phyloP scores from a whole-genome alignment of 495 filamentous ascomycete genomes.

The Pyronema omphalodes region DNA sequence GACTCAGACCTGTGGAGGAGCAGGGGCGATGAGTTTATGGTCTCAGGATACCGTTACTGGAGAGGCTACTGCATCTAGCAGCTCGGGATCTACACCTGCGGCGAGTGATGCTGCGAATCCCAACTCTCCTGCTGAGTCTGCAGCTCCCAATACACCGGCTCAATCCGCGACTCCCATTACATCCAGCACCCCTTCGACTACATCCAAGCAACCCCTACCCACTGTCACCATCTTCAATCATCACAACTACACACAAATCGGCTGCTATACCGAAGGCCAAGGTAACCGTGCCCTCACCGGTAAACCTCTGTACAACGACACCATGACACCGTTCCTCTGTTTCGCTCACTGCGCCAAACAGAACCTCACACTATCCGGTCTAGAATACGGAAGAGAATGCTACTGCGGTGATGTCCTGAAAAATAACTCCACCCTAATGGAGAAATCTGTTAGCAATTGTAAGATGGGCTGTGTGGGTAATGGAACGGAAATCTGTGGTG shows the following conservation, averaged over 20 bases:
- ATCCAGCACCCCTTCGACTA: too few relatives aligned
- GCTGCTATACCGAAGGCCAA: conserved; percentile 41
- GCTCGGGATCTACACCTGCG: neutral
- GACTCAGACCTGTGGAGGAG: conserved; percentile 37
- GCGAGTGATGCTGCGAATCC: neutral
- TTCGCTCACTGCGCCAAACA: conserved; percentile 2
- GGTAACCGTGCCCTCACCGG: conserved; percentile 31
- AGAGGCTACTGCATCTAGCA: conserved; percentile 6
- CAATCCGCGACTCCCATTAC: too few relatives aligned
- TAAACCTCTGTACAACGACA: conserved; percentile 3
- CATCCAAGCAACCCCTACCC: too few relatives aligned
- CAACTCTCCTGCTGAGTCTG: neutral
- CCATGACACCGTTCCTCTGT: conserved; percentile 9
- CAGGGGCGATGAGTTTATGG: conserved; percentile 35
- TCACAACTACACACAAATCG: conserved; percentile 36
- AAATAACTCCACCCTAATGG: too few relatives aligned
- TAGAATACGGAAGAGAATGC: conserved; percentile 21
- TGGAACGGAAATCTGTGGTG: conserved; percentile 37
- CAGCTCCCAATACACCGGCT: too few relatives aligned
- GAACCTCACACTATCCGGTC: conserved; percentile 5
- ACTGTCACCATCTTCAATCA: neutral
- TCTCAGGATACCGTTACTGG: too few relatives aligned
- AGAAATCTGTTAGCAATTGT: conserved; percentile 25
- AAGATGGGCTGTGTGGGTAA: conserved; percentile 39
- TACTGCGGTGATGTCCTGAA: conserved; percentile 18